phyloP scores from a whole-genome alignment of 1,284 basidiomycete species.

The Apiotrichum mycotoxinovorans region DNA sequence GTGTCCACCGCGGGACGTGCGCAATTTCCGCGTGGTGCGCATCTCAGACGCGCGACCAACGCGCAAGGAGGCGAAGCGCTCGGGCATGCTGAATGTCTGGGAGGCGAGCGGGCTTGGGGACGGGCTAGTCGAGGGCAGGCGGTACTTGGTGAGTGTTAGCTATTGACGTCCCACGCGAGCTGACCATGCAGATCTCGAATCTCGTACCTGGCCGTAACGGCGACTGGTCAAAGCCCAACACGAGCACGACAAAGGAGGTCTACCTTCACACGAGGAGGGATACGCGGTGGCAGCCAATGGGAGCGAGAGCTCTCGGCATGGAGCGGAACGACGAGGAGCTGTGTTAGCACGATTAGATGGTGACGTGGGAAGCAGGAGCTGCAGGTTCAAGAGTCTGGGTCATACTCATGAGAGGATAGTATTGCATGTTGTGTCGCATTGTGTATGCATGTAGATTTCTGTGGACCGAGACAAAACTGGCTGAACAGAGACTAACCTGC shows the following conservation, averaged over 20 bases:
- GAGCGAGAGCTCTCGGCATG: too few species aligned
- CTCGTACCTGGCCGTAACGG: conserved; percentile 58
- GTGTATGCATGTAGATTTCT: background rate
- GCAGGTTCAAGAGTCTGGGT: background rate
- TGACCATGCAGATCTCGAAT: conserved; percentile 57
- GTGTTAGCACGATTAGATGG: background rate
- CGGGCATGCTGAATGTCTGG: conserved; percentile 78
- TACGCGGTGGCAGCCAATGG: conserved; percentile 56
- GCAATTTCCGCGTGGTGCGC: conserved; percentile 73
- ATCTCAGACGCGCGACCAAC: conserved; percentile 65
- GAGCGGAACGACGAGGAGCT: background rate
- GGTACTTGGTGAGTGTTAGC: conserved; percentile 58
- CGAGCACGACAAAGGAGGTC: conserved; percentile 54
- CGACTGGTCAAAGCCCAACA: conserved; percentile 60
- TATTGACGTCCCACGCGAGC: background rate
- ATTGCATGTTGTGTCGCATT: background rate
- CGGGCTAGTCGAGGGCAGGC: conserved; percentile 61
- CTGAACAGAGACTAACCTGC: too few species aligned
- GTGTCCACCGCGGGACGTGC: conserved; percentile 74
- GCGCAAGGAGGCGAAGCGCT: conserved; percentile 56
- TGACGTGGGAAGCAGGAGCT: background rate
- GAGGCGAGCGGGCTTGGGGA: conserved; percentile 63
- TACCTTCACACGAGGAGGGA: conserved; percentile 62
- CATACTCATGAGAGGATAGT: background rate
- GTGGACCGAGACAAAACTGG: too few species aligned